These are phyloP conservation scores for Rubus parviflorus DNA, from an alignment of 306 rosid genomes.

Conservation along the genomic window DNA sequence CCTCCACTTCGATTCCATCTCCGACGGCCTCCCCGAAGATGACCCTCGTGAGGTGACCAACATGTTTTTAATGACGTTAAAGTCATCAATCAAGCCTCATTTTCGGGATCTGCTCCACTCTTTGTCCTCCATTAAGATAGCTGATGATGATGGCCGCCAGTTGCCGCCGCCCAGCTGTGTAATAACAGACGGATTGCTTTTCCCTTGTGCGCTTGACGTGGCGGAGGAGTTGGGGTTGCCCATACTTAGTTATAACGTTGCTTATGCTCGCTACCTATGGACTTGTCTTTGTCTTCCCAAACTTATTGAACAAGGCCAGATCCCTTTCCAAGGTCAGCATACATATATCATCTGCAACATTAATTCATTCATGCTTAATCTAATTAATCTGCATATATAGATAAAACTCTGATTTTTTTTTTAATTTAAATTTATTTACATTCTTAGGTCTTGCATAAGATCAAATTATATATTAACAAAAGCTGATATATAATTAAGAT, in stretches of 20 bases:
- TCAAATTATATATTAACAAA: too few relatives aligned
- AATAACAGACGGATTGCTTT: not conserved
- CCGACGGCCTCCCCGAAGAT: conserved; percentile 17
- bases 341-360: too few relatives aligned
- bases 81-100: not conserved
- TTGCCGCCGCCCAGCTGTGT: not conserved
- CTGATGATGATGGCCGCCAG: not conserved
- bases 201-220: conserved; percentile 10
- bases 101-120: not conserved
- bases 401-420: too few relatives aligned
- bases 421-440: too few relatives aligned
- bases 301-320: conserved; percentile 11
- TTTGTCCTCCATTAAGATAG: not conserved
- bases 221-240: conserved; percentile 15
- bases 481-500: too few relatives aligned
- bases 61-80: not conserved
- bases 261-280: conserved; percentile 1
- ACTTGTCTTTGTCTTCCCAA: not conserved
- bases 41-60: not conserved
- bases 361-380: too few relatives aligned
- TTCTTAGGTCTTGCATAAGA: too few relatives aligned
- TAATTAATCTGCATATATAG: too few relatives aligned
- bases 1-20: conserved; percentile 14
- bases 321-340: conserved; percentile 17
- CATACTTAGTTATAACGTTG: not conserved